Base-by-base conservation (phyloP, 257 asterid species). In the Nicotiana knightiana region DNA sequence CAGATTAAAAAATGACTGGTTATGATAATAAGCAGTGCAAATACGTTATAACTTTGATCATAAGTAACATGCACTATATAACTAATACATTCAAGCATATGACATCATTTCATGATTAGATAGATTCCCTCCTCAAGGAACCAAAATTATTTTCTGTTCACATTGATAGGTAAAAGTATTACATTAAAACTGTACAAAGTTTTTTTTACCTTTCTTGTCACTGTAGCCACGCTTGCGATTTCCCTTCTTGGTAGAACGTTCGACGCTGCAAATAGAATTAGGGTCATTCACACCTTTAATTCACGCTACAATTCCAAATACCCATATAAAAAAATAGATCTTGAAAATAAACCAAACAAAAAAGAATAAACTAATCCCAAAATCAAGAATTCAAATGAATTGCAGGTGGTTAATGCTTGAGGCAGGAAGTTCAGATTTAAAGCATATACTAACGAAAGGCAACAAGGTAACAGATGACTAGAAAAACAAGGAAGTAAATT, bases 221-320 rank as follows among this genome's bases (percentile, higher is more conserved):
- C 85, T 87, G 73, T 80, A 86, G 33, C 87, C 89, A 18, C 82
- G 71, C 63, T 82, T 84, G 57, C 87, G 84, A 43, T 84, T 71
- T 28, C 84, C 84, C 76, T 85, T 87, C 85, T 87, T 87, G 70
- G 89, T 87, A 61, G 88, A 87, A 6, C 85, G 87, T 3, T 85
- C 88, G 32, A 85, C 70, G 26, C 89, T 82, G 79, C 89, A 87
- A 76, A 85, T 85, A 26, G 89, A 85, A 4, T 87, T 33, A 33
- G 37, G 37, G 5, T 33, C 37, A 33, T 33, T 33, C 5, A 33
- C 37, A 33, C 37, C 37, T 3, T 33, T 33, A 33, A 33, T 33
- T 33, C 37, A 33, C 0, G 37, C 37, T 33, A 4, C 37, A 33
- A 33, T 33, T 33, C 6, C 37, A 33, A 33, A 33, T 33, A 33